These are phyloP conservation scores for Globisporangium carolinianum DNA, from an alignment of 352 stramenopile species.

Conservation along the genomic window DNA sequence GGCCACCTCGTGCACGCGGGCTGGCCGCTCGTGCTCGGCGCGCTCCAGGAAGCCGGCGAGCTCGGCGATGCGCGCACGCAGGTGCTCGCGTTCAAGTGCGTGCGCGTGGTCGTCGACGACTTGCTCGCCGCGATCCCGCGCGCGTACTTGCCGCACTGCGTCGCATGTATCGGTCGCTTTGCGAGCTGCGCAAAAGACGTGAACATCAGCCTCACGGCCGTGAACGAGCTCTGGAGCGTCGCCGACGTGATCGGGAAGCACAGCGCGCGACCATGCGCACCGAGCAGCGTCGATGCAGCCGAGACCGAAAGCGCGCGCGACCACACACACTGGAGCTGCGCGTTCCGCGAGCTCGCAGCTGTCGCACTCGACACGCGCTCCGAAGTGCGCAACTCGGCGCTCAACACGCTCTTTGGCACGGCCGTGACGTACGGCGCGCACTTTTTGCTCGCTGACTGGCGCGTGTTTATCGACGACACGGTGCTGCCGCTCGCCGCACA, in stretches of 20 bases:
- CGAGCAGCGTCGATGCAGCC: not conserved
- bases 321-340: constrained; percentile 46
- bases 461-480: constrained; percentile 90
- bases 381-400: constrained; percentile 95
- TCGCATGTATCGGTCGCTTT: constrained; percentile 94
- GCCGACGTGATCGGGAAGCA: constrained; percentile 79
- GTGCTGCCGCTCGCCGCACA: constrained; percentile 87
- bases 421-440: constrained; percentile 91
- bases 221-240: constrained; percentile 95
- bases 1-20: constrained; percentile 64
- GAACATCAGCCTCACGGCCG: constrained; percentile 96
- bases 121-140: constrained; percentile 87
- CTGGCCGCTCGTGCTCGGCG: constrained; percentile 63
- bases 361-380: constrained; percentile 89
- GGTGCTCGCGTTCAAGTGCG: constrained; percentile 90
- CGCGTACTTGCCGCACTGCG: constrained; percentile 58
- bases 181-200: constrained; percentile 92
- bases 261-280: constrained; percentile 11
- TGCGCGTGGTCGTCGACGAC: constrained; percentile 96
- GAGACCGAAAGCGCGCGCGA: not conserved
- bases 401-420: constrained; percentile 97
- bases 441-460: constrained; percentile 90
- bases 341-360: constrained; percentile 75
- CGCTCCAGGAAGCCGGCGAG: constrained; percentile 59
- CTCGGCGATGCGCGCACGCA: constrained; percentile 73